phyloP scores from a whole-genome alignment of 306 rosid species.

The Benincasa hispida region DNA sequence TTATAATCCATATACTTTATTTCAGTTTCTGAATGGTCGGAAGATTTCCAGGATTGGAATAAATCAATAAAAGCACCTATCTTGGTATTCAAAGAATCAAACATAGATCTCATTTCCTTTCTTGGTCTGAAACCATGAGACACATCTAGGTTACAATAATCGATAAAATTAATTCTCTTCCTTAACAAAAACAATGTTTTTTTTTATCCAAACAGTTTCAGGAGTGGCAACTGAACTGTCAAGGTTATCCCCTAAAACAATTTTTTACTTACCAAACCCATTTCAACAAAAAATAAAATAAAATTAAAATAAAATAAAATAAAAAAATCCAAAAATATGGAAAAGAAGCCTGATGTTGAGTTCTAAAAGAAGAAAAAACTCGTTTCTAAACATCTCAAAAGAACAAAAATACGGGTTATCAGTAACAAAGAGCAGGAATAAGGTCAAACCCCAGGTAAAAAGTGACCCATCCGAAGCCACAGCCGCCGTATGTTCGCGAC shows the following conservation, averaged over 20 bases:
- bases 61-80: neutral
- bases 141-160: neutral
- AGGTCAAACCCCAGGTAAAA: conserved; percentile 67
- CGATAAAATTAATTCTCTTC: neutral
- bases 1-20: neutral
- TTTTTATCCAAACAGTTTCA: neutral
- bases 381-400: neutral
- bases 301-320: neutral
- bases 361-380: neutral
- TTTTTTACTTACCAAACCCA: neutral
- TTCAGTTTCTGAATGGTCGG: neutral
- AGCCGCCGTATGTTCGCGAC: conserved; percentile 93
- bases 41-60: neutral
- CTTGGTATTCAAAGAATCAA: neutral
- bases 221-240: neutral
- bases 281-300: neutral
- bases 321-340: neutral
- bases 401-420: neutral
- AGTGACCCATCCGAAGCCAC: conserved; percentile 79
- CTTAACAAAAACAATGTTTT: neutral
- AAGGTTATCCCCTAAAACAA: neutral
- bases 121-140: neutral
- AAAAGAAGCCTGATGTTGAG: neutral
- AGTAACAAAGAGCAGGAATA: neutral
- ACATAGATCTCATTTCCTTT: neutral